Conservation (phyloP, 352 stramenopile species). For the Globisporangium recalcitrans region DNA sequence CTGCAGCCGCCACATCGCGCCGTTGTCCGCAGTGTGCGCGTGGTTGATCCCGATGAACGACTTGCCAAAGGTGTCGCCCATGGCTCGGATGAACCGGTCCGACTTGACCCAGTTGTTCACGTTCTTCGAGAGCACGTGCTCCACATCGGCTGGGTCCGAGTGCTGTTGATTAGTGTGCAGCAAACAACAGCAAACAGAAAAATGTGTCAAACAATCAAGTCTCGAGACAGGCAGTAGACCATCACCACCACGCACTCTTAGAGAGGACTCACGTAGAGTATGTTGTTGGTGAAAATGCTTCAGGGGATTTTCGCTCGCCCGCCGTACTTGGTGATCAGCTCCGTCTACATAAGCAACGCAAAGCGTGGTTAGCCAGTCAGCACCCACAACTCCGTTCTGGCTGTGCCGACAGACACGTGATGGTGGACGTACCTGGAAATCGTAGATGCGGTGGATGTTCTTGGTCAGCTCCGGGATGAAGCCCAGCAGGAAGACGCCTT, state of each 20-base stretch:
- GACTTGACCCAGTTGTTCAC: slow-evolving; percentile 22
- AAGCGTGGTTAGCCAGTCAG: no score
- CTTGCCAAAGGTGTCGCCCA: slow-evolving; percentile 1
- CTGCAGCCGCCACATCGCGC: slow-evolving; percentile 26
- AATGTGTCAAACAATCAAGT: background rate
- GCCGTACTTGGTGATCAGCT: background rate
- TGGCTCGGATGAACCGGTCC: slow-evolving; percentile 10
- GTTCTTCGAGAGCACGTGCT: slow-evolving; percentile 21
- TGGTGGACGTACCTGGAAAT: slow-evolving; percentile 15
- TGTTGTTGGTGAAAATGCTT: slow-evolving; percentile 1
- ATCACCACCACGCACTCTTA: no score
- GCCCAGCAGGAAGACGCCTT: slow-evolving; percentile 10
- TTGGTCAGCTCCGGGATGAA: slow-evolving; percentile 9
- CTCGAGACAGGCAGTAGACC: background rate
- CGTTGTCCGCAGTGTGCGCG: slow-evolving; percentile 14
- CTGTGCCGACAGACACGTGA: background rate
- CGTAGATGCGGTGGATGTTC: slow-evolving; percentile 17
- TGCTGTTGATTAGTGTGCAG: background rate
- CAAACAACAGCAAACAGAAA: background rate
- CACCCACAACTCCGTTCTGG: background rate
- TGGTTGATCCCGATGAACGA: slow-evolving; percentile 19
- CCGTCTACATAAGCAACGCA: background rate
- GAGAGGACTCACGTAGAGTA: background rate
- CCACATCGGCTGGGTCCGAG: slow-evolving; percentile 13
- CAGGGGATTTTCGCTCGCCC: background rate